A percentile compares a stretch with the other conserved stretches of the same genome.
Evolutionary conservation across 2,329 filamentous ascomycete species (phyloP).

Genomic region (Trichoderma polysporum): DNA sequence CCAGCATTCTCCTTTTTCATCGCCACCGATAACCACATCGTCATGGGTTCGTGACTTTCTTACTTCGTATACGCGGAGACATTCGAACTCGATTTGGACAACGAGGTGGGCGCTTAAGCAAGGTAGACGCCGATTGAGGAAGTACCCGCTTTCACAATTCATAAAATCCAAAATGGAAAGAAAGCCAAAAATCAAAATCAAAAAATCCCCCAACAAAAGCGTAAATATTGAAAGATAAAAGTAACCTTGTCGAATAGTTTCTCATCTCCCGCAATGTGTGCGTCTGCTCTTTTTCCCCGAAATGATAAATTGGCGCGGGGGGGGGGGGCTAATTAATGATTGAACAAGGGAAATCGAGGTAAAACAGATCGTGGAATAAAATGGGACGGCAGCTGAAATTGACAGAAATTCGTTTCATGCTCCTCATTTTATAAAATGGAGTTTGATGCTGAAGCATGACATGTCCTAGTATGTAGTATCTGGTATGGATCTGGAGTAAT

Average conservation of each 20-base stretch:
- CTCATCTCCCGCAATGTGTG: no score
- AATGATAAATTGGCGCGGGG: neutral
- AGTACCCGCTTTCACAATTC: conserved; percentile 11
- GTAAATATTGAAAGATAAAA: no score
- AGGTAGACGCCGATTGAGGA: neutral
- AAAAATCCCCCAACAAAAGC: no score
- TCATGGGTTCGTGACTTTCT: neutral
- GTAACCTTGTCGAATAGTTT: no score
- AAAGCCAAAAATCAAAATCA: no score
- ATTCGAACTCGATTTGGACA: neutral
- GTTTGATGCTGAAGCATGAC: neutral
- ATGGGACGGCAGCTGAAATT: conserved; percentile 4
- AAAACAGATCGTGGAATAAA: neutral
- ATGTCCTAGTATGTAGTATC: neutral
- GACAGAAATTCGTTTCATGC: conserved; percentile 12
- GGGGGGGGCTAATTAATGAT: neutral
- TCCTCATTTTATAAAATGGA: conserved; percentile 11
- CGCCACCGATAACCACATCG: neutral
- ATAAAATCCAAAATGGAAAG: neutral
- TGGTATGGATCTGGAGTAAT: conserved; percentile 9
- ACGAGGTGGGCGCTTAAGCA: conserved; percentile 10
- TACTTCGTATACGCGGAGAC: neutral
- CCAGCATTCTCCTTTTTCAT: neutral
- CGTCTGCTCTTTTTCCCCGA: neutral
- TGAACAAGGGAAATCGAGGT: neutral